Evolutionary conservation across 257 asterid species (phyloP).

Genomic region (Capsicum rhomboideum): DNA sequence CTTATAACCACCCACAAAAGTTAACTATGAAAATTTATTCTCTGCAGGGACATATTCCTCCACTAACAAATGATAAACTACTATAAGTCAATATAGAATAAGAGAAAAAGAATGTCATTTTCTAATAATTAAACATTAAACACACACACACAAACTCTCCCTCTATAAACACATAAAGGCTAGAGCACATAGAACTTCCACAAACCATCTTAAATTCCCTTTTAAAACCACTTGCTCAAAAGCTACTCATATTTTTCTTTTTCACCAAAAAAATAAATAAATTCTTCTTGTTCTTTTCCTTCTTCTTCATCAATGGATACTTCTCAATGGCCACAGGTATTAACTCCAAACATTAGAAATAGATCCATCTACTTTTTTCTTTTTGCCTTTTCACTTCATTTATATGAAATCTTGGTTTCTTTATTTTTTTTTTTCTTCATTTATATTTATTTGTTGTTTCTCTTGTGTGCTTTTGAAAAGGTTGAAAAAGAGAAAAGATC

Average conservation of each 20-base stretch:
- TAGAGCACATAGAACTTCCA: conserved; percentile 33
- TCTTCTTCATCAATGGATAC: conserved; percentile 50
- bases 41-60: background rate
- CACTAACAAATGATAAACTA: background rate
- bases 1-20: background rate
- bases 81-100: background rate
- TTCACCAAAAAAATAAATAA: background rate
- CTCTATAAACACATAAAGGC: background rate
- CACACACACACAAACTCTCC: background rate
- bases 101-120: background rate
- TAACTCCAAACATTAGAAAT: background rate
- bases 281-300: background rate
- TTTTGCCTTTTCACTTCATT: background rate
- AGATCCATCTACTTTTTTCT: background rate
- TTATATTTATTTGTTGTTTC: background rate
- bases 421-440: no score
- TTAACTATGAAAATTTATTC: background rate
- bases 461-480: background rate
- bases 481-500: background rate
- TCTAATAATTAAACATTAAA: background rate
- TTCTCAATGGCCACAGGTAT: conserved; percentile 86
- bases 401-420: background rate
- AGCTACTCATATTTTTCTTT: conserved; percentile 12
- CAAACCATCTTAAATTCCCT: conserved; percentile 43
- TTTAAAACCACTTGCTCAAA: conserved; percentile 39